phyloP scores from a whole-genome alignment of 2,329 filamentous ascomycete species.

The Colletotrichum somersetense region DNA sequence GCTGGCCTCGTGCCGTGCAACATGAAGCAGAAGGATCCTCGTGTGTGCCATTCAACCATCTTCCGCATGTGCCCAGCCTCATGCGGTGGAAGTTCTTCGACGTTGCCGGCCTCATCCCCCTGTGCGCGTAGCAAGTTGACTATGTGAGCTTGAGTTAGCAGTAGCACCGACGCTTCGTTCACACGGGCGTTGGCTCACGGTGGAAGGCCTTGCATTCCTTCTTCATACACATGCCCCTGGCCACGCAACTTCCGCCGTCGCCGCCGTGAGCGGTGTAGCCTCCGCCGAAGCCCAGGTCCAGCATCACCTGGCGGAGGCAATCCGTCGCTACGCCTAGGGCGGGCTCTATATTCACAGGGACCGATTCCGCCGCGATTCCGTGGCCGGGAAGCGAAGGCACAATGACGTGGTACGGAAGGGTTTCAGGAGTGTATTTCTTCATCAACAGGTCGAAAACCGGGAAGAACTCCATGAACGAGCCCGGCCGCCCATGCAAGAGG shows the following conservation, averaged over 20 bases:
- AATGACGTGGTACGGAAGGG: constrained; percentile 68
- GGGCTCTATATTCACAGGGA: constrained; percentile 48
- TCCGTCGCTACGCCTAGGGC: constrained; percentile 50
- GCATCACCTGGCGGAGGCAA: constrained; percentile 64
- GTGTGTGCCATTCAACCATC: constrained; percentile 53
- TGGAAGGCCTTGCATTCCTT: constrained; percentile 62
- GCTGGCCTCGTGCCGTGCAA: constrained; percentile 67
- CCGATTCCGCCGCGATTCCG: constrained; percentile 57
- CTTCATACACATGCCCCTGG: constrained; percentile 57
- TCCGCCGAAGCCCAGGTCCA: constrained; percentile 62
- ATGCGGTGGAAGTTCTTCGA: constrained; percentile 7
- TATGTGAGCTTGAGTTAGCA: not conserved
- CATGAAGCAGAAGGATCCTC: constrained; percentile 62
- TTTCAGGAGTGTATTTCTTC: constrained; percentile 61
- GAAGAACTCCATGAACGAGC: constrained; percentile 67
- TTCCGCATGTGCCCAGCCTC: constrained; percentile 48
- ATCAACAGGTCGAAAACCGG: constrained; percentile 60
- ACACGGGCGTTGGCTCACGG: not conserved
- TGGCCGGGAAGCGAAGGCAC: constrained; percentile 69
- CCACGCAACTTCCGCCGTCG: constrained; percentile 63
- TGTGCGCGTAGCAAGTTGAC: constrained; percentile 24
- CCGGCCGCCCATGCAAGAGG: constrained; percentile 69
- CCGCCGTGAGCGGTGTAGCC: constrained; percentile 70
- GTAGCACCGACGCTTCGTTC: accelerated
- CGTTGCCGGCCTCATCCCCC: not conserved